A percentile compares a stretch with the other conserved stretches of the same genome.
Evolutionary conservation across 208 protist species (phyloP).

Genomic region (Balamuthia mandrillaris): DNA sequence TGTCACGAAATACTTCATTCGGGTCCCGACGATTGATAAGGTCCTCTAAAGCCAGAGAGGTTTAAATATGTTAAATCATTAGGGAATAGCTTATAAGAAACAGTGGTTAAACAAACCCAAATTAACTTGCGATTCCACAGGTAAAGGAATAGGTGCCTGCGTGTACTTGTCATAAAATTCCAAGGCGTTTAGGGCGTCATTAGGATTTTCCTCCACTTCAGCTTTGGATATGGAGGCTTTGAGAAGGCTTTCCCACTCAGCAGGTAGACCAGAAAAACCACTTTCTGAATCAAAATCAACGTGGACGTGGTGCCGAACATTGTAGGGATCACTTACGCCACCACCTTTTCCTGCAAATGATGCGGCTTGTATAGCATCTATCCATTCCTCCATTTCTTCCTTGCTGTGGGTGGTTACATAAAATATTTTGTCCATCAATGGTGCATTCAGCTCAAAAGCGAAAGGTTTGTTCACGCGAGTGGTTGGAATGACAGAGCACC

Average conservation of each 20-base stretch:
- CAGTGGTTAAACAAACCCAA: too few relatives aligned
- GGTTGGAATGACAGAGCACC: not conserved
- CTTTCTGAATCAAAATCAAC: not conserved
- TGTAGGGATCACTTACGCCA: not conserved
- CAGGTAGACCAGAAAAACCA: not conserved
- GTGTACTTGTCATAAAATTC: not conserved
- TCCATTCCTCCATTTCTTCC: not conserved
- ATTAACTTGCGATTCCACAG: too few relatives aligned
- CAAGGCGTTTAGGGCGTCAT: not conserved
- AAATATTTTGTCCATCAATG: not conserved
- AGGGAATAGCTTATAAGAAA: too few relatives aligned
- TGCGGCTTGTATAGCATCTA: not conserved
- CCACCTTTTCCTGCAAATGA: not conserved
- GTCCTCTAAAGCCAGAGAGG: not conserved
- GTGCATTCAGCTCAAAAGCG: not conserved
- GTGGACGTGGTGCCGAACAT: conserved; percentile 4
- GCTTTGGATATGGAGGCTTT: not conserved
- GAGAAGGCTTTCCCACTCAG: conserved; percentile 20
- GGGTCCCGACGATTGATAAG: not conserved
- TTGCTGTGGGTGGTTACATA: not conserved
- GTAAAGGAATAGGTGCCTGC: too few relatives aligned
- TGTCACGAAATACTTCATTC: not conserved
- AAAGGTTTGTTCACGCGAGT: not conserved
- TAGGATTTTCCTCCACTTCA: not conserved
- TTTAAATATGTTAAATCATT: too few relatives aligned